Conservation (phyloP, 106 monocot genomes). For the Amphibolis antarctica region DNA sequence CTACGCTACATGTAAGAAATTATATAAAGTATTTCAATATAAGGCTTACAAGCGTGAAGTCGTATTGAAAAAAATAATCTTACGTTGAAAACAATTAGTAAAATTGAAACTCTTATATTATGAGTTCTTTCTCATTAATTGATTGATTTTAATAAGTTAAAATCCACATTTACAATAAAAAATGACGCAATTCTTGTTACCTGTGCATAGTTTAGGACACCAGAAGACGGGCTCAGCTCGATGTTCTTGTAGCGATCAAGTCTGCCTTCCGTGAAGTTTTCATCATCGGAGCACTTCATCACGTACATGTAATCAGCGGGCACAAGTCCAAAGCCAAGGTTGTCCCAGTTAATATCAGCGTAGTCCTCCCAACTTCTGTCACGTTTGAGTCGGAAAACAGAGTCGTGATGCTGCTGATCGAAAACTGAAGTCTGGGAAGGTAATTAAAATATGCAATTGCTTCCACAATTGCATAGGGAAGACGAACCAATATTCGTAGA, state of each 20-base stretch:
- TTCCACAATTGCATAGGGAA: neutral
- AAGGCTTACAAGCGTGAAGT: too few species aligned
- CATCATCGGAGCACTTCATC: constrained; percentile 33
- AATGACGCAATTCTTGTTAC: constrained; percentile 9
- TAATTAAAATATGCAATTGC: neutral
- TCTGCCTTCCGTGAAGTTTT: constrained; percentile 25
- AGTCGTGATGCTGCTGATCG: neutral
- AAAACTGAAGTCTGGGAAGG: too few species aligned
- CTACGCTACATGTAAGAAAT: too few species aligned
- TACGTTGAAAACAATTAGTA: too few species aligned
- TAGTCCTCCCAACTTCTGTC: constrained; percentile 17
- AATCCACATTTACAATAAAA: neutral
- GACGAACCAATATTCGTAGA: neutral
- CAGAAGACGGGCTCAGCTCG: constrained; percentile 50
- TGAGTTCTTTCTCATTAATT: too few species aligned
- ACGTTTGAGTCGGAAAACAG: neutral
- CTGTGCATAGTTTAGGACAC: constrained; percentile 54
- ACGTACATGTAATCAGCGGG: constrained; percentile 57
- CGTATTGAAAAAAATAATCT: too few species aligned
- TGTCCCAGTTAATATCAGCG: constrained; percentile 48
- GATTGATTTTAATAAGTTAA: too few species aligned
- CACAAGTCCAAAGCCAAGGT: constrained; percentile 33
- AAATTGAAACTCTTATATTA: too few species aligned
- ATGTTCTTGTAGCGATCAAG: constrained; percentile 35
- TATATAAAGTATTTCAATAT: too few species aligned